Conservation (phyloP, 805 yeast species). For the Kodamaea kaohsiungensis region DNA sequence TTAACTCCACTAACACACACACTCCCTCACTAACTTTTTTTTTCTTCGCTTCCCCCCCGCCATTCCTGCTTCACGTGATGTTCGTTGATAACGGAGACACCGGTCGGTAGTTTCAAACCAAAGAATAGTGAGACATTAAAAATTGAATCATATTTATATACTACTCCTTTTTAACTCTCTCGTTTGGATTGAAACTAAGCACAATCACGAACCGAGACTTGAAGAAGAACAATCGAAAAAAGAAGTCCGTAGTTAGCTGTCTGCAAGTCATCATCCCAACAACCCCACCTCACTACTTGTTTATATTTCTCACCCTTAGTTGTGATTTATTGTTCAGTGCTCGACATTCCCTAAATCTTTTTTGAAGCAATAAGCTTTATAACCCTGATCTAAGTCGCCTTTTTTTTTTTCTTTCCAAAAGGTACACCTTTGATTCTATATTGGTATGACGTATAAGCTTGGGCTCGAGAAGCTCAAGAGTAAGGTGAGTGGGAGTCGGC, state of each 20-base stretch:
- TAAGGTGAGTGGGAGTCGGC: constrained; percentile 24
- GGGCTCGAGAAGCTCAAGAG: constrained; percentile 28
- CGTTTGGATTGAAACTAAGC: neutral
- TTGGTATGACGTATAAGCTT: constrained; percentile 6
- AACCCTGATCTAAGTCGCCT: neutral
- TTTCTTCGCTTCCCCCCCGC: neutral
- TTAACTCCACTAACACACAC: neutral
- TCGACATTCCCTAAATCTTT: neutral
- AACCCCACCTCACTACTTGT: neutral
- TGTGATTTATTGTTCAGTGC: neutral
- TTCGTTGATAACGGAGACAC: neutral
- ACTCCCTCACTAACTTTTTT: neutral
- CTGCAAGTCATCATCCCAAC: neutral
- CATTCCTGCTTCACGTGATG: neutral
- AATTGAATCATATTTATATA: neutral
- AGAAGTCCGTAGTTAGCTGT: neutral
- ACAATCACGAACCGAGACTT: neutral
- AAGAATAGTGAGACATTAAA: neutral
- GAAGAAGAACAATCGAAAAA: neutral
- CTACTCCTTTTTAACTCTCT: no score
- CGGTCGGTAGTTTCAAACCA: neutral
- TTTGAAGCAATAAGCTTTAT: neutral
- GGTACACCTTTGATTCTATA: neutral
- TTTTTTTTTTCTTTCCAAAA: neutral
- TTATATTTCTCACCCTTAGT: neutral